Conservation (phyloP, 2,329 filamentous ascomycete species). For the Penicillium sp. region DNA sequence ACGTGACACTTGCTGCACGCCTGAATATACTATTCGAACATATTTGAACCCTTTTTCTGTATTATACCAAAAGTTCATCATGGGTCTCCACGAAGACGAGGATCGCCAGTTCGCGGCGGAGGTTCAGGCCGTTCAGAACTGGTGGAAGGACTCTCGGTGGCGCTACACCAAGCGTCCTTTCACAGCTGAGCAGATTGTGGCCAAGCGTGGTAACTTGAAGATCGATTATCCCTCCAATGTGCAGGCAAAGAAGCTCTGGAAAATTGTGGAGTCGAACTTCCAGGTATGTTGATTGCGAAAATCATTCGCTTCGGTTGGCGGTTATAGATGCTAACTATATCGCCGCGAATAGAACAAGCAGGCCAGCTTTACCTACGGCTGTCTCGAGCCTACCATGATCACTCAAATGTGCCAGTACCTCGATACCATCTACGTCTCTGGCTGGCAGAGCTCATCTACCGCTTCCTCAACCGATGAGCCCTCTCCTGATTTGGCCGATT, state of each 20-base stretch:
- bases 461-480: constrained; percentile 94
- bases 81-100: constrained; percentile 59
- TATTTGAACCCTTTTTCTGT: constrained; percentile 13
- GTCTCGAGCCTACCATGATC: constrained; percentile 95
- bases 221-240: constrained; percentile 88
- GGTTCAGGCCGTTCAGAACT: constrained; percentile 83
- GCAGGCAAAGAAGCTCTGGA: constrained; percentile 93
- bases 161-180: constrained; percentile 87
- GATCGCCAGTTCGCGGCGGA: constrained; percentile 76
- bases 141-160: constrained; percentile 94
- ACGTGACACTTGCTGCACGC: not conserved
- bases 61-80: constrained; percentile 27
- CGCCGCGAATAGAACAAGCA: constrained; percentile 63
- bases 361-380: constrained; percentile 93
- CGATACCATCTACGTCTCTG: constrained; percentile 97
- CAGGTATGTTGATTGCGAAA: constrained; percentile 54
- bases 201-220: constrained; percentile 87
- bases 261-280: constrained; percentile 82
- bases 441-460: constrained; percentile 97
- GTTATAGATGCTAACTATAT: constrained; percentile 13
- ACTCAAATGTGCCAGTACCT: constrained; percentile 99
- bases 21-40: constrained; percentile 3
- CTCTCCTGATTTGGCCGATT: constrained; percentile 95
- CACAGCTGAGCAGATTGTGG: constrained; percentile 94
- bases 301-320: not conserved